phyloP scores from a whole-genome alignment of 441 rosid genomes.

The Flueggea neowawraea region DNA sequence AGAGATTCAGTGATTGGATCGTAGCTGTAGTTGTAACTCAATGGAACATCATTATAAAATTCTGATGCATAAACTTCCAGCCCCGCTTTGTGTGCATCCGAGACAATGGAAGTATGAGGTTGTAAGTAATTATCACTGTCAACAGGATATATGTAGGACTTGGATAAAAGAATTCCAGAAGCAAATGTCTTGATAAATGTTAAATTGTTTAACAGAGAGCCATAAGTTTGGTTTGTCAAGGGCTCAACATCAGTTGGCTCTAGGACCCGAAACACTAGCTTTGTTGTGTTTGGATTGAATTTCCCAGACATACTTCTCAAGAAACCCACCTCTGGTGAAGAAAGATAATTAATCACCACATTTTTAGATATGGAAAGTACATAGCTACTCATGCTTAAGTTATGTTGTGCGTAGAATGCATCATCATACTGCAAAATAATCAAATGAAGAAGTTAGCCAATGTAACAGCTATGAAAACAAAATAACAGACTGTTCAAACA shows the following conservation, averaged over 20 bases:
- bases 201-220: conserved; percentile 51
- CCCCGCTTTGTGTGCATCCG: conserved; percentile 84
- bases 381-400: conserved; percentile 67
- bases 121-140: conserved; percentile 40
- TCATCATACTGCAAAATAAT: conserved; percentile 53
- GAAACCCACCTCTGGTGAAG: conserved; percentile 85
- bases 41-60: conserved; percentile 62
- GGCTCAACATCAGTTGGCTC: conserved; percentile 44
- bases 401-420: conserved; percentile 63
- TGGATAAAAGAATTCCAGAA: conserved; percentile 80
- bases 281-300: conserved; percentile 41
- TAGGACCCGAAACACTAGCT: conserved; percentile 65
- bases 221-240: conserved; percentile 72
- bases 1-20: conserved; percentile 77
- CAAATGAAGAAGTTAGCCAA: not conserved
- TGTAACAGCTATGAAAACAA: too few relatives aligned
- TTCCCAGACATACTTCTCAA: conserved; percentile 44
- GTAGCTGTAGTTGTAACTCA: conserved; percentile 74
- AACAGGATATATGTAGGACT: conserved; percentile 71
- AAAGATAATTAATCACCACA: conserved; percentile 49
- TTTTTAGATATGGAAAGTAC: conserved; percentile 43
- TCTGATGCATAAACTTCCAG: conserved; percentile 76
- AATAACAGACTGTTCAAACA: too few relatives aligned
- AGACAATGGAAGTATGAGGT: conserved; percentile 52
- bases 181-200: conserved; percentile 87